Conservation (phyloP, 176 grass and related monocot species). For the Musa beccarii region DNA sequence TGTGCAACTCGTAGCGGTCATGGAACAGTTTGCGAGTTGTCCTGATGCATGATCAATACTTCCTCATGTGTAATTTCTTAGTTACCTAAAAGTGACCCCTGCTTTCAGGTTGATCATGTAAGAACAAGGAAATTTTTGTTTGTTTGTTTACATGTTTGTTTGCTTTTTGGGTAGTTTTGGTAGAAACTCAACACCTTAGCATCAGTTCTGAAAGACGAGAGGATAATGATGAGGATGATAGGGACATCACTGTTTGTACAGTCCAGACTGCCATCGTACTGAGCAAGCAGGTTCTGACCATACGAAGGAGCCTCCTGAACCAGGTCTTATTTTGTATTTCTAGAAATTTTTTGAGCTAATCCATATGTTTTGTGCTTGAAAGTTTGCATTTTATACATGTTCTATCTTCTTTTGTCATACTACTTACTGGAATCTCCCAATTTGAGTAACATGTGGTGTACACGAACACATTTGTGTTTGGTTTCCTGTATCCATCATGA, state of each 20-base stretch:
- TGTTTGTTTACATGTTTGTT: neutral
- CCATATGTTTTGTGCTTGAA: no score
- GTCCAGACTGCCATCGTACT: slow-evolving; percentile 27
- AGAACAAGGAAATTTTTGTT: neutral
- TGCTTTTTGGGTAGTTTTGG: neutral
- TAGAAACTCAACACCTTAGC: neutral
- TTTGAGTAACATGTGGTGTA: no score
- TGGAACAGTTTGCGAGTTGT: neutral
- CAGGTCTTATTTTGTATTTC: slow-evolving; percentile 27
- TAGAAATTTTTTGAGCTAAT: neutral
- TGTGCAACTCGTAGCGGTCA: no score
- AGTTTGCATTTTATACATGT: no score
- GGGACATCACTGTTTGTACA: slow-evolving; percentile 20
- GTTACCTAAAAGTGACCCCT: neutral
- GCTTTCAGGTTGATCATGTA: neutral
- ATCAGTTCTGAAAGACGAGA: slow-evolving; percentile 16
- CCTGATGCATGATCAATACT: neutral
- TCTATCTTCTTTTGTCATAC: no score
- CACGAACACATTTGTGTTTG: no score
- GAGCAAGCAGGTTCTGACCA: slow-evolving; percentile 41
- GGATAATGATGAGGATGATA: neutral
- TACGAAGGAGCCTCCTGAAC: slow-evolving; percentile 29
- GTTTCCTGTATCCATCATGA: no score
- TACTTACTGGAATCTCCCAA: no score
- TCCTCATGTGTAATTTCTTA: neutral